phyloP scores from a whole-genome alignment of 2,329 filamentous ascomycete genomes.

The Venturia aucupariae region DNA sequence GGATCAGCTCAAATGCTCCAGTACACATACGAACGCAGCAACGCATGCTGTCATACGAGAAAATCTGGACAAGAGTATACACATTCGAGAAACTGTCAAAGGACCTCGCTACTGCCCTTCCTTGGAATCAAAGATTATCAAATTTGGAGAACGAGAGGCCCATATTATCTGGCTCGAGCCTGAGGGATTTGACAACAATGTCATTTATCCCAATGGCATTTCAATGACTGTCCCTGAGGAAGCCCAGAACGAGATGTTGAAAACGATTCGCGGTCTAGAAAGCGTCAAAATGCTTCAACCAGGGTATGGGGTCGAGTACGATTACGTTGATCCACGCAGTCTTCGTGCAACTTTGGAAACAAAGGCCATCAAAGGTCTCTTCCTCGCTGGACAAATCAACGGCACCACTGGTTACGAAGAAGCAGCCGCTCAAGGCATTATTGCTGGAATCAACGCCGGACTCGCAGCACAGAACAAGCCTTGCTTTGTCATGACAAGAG shows the following conservation, averaged over 20 bases:
- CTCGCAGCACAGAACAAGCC: slow-evolving; percentile 59
- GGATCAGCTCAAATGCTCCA: slow-evolving; percentile 76
- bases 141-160: slow-evolving; percentile 67
- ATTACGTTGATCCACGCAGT: slow-evolving; percentile 90
- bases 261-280: slow-evolving; percentile 79
- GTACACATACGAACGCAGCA: slow-evolving; percentile 74
- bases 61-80: slow-evolving; percentile 92
- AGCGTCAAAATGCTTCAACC: slow-evolving; percentile 86
- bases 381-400: slow-evolving; percentile 93
- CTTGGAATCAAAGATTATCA: slow-evolving; percentile 84
- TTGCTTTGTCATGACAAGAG: slow-evolving; percentile 61
- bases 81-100: slow-evolving; percentile 90
- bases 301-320: slow-evolving; percentile 96
- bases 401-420: slow-evolving; percentile 98
- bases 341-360: slow-evolving; percentile 87
- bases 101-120: slow-evolving; percentile 94
- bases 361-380: slow-evolving; percentile 80
- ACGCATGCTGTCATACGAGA: slow-evolving; percentile 76
- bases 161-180: slow-evolving; percentile 97
- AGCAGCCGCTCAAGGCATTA: slow-evolving; percentile 82
- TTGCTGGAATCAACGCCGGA: slow-evolving; percentile 91
- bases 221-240: slow-evolving; percentile 93
- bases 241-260: slow-evolving; percentile 76
- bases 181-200: slow-evolving; percentile 80
- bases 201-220: slow-evolving; percentile 93